These are phyloP conservation scores for Dactylellina drechsleri DNA, from an alignment of 2,329 filamentous ascomycete genomes.

Conservation along the genomic window DNA sequence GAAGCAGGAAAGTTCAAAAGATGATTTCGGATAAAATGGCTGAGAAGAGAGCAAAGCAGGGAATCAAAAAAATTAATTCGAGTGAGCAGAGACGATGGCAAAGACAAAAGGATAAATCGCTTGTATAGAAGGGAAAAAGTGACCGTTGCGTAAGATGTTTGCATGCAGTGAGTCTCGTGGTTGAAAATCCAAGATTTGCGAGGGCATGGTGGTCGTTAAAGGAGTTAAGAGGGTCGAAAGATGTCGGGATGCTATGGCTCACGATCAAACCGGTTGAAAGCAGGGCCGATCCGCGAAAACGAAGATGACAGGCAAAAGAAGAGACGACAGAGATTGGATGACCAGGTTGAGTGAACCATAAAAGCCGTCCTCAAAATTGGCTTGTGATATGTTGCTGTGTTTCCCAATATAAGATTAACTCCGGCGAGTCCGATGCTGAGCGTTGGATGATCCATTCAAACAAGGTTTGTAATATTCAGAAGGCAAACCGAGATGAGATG, in stretches of 20 bases:
- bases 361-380: conserved; percentile 33
- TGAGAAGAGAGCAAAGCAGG: conserved; percentile 47
- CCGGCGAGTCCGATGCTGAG: conserved; percentile 18
- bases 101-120: conserved; percentile 46
- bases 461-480: conserved; percentile 15
- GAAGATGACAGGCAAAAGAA: conserved; percentile 19
- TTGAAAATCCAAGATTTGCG: conserved; percentile 38
- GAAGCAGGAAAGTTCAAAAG: conserved; percentile 36
- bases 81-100: conserved; percentile 33
- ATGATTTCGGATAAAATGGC: conserved; percentile 52
- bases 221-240: conserved; percentile 27
- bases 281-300: conserved; percentile 27
- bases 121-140: conserved; percentile 28
- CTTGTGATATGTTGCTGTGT: conserved; percentile 45
- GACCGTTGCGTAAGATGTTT: conserved; percentile 45
- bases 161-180: conserved; percentile 53
- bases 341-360: conserved; percentile 38
- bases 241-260: conserved; percentile 17
- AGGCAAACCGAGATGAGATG: conserved; percentile 2
- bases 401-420: conserved; percentile 24
- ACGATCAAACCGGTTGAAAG: conserved; percentile 53
- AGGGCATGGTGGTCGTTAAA: conserved; percentile 47
- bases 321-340: conserved; percentile 14
- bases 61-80: not conserved
- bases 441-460: not conserved